These are phyloP conservation scores for Elongisporangium anandrum DNA, from an alignment of 352 stramenopile species.

Conservation along the genomic window DNA sequence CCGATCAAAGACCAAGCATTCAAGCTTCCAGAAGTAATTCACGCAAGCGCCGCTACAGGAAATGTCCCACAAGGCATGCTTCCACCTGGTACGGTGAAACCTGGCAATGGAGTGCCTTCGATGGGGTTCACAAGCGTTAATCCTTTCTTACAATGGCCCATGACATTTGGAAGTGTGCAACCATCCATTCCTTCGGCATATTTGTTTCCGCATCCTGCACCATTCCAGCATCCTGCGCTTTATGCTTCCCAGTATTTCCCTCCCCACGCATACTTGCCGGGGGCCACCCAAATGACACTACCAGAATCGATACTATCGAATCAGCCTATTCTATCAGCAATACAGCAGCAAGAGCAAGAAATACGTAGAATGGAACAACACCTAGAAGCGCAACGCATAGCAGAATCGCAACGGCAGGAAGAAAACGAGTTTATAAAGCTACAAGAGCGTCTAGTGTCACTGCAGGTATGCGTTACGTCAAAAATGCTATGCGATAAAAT, in stretches of 20 bases:
- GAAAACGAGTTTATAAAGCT: constrained; percentile 8
- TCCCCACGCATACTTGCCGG: neutral
- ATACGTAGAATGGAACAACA: constrained; percentile 13
- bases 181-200: neutral
- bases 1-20: neutral
- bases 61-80: neutral
- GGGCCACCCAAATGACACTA: neutral
- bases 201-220: neutral
- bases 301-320: neutral
- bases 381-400: constrained; percentile 2
- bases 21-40: neutral
- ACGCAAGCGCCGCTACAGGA: neutral
- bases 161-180: neutral
- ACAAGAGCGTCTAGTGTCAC: constrained; percentile 5
- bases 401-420: constrained; percentile 6
- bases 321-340: neutral
- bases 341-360: constrained; percentile 12
- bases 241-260: neutral
- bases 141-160: neutral
- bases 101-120: neutral
- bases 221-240: neutral
- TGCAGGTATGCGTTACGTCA: constrained; percentile 9
- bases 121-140: neutral
- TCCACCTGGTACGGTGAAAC: neutral
- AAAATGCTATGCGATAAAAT: neutral